A percentile compares a stretch with the other conserved stretches of the same genome.
These are phyloP conservation scores for Aureobasidium leucospermi DNA, from an alignment of 2,329 filamentous ascomycete genomes.

Conservation along the genomic window DNA sequence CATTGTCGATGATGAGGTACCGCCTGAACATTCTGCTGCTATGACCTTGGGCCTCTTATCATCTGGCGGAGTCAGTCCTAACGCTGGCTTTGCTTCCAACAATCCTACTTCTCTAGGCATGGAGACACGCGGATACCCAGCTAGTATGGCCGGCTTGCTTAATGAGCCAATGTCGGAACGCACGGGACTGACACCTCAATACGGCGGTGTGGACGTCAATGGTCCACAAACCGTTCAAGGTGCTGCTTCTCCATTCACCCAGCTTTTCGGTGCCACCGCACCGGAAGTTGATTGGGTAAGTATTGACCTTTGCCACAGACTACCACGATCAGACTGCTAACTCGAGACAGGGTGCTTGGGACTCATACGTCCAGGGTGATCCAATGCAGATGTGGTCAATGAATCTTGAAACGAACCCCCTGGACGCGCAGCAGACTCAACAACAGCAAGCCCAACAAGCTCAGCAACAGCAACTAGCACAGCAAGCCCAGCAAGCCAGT, in stretches of 20 bases:
- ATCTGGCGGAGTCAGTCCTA: constrained; percentile 52
- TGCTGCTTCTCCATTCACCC: constrained; percentile 27
- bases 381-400: constrained; percentile 35
- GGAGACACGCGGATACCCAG: constrained; percentile 22
- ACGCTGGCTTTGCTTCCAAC: constrained; percentile 20
- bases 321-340: background rate
- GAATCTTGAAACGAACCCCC: constrained; percentile 4
- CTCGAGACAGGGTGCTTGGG: constrained; percentile 55
- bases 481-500: constrained; percentile 2
- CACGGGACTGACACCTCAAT: constrained; percentile 28
- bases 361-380: constrained; percentile 59
- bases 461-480: constrained; percentile 10
- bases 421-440: constrained; percentile 22
- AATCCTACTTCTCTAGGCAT: constrained; percentile 13
- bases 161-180: constrained; percentile 26
- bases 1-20: constrained; percentile 48
- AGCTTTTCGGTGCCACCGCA: constrained; percentile 29
- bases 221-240: constrained; percentile 24
- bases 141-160: constrained; percentile 27
- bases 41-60: constrained; percentile 66
- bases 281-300: constrained; percentile 46
- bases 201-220: constrained; percentile 25
- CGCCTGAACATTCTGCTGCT: constrained; percentile 56
- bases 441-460: background rate
- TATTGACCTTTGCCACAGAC: constrained; percentile 12